These are phyloP conservation scores for Globisporangium okanoganense DNA, from an alignment of 352 stramenopile species.

Conservation along the genomic window DNA sequence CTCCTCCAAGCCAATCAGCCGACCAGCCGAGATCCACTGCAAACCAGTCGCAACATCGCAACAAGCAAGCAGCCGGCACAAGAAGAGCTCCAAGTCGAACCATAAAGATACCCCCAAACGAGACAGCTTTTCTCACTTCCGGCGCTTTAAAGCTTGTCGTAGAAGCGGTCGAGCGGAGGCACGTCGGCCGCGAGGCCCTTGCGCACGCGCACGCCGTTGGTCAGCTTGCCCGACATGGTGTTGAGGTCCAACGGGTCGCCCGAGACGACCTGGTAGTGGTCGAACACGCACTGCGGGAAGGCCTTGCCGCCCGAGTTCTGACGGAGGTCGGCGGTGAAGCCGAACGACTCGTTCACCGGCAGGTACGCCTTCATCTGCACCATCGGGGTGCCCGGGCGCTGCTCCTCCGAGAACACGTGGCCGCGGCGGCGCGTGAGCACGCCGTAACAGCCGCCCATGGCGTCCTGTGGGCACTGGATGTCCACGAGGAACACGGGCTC, in stretches of 20 bases:
- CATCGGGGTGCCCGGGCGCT: constrained; percentile 97
- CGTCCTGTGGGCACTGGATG: constrained; percentile 98
- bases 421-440: constrained; percentile 98
- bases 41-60: too few relatives aligned
- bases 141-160: constrained; percentile 98
- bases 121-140: constrained; percentile 10
- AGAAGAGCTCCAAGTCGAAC: neutral
- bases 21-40: too few relatives aligned
- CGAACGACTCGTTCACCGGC: constrained; percentile 99
- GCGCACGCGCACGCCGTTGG: constrained; percentile 93
- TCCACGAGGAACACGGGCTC: constrained; percentile 99
- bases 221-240: constrained; percentile 95
- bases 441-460: constrained; percentile 98
- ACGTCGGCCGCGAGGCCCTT: constrained; percentile 98
- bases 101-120: neutral
- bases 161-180: constrained; percentile 97
- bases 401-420: constrained; percentile 99
- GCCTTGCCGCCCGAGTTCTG: constrained; percentile 99
- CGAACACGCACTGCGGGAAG: constrained; percentile 99
- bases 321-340: constrained; percentile 98
- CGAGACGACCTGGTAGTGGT: constrained; percentile 97
- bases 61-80: neutral
- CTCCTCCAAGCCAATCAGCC: too few relatives aligned
- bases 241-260: constrained; percentile 90
- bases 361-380: constrained; percentile 99